Base-by-base conservation (phyloP, 2,329 filamentous ascomycete species). In the Cordyceps farinosa region DNA sequence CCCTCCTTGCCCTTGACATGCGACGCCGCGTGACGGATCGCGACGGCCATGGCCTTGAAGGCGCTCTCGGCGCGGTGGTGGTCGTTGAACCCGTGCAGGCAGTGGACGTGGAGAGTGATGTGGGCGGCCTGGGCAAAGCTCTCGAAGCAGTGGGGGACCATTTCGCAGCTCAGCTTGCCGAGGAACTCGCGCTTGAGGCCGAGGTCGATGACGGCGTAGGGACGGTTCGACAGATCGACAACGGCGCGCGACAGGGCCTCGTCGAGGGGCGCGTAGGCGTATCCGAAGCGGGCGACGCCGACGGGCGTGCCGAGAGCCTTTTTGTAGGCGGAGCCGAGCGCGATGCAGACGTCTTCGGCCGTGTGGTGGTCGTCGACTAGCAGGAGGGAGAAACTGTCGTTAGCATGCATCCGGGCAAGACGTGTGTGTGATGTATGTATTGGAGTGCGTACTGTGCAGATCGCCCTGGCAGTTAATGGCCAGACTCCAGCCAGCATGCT, bases 331-430 rank as follows among this genome's bases (percentile, higher is more conserved):
- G 84, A 82, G 55, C 95, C 95, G 29, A 99, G 87, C 15, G 94
- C 92, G 68, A 99, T 89, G 79, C 91, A 97, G 65, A 91, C 90
- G 75, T 99, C 95, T 82, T 99, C 95, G 67, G 93, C 90, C 9
- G 94, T 97, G 84, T 99, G 95, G 80, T 99, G 95, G 83, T 98
- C 95, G 79, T 99, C 95, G 76, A 99, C 92, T 94, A 66, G 15
- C 36, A 13, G 15, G 58, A 38, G 32, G 17, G 8, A 22, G 22
- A 22, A 4, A 40, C 10, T 2, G 3, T 5, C 4, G 38, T 40
- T 15, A 40, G 38, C 38, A 40, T 40, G 3, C 11, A 15, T 40
- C 13, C 13, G 3, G 38, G 10, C 4, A 40, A 4, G 40, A 17
- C 22, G 22, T 22, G 42, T 55, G 10, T 60, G 47, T 55, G 50